These are phyloP conservation scores for Cyberlindnera xishuangbannaensis DNA, from an alignment of 805 yeast genomes.

Conservation along the genomic window DNA sequence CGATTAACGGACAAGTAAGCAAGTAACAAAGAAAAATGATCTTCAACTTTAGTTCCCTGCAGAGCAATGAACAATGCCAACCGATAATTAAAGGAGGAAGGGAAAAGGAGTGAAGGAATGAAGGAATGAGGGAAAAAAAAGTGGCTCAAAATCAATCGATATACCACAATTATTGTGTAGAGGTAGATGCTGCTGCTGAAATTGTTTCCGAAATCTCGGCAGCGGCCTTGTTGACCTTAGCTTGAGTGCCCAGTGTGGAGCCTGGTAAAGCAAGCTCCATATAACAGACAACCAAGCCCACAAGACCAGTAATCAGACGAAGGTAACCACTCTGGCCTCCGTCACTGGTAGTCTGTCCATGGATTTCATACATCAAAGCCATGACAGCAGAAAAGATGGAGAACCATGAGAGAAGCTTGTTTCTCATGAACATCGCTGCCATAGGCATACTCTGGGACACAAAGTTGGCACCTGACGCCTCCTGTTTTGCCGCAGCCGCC, in stretches of 20 bases:
- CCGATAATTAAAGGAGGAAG: too few species aligned
- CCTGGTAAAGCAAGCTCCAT: constrained; percentile 35
- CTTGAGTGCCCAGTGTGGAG: constrained; percentile 5
- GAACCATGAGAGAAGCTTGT: constrained; percentile 39
- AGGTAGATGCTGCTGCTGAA: constrained; percentile 5
- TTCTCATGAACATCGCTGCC: constrained; percentile 62
- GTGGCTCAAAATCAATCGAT: too few species aligned
- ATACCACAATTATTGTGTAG: background rate
- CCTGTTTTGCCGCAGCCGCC: constrained; percentile 40
- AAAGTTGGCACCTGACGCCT: constrained; percentile 36
- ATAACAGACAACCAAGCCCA: constrained; percentile 43
- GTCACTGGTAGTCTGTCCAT: constrained; percentile 26
- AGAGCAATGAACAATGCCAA: too few species aligned
- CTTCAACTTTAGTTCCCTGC: too few species aligned
- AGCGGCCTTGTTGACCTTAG: constrained; percentile 9
- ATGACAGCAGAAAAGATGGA: constrained; percentile 46
- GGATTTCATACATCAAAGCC: constrained; percentile 26
- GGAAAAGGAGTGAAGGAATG: too few species aligned
- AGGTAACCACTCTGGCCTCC: constrained; percentile 25
- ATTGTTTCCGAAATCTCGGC: constrained; percentile 8
- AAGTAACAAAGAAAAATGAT: too few species aligned
- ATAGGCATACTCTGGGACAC: constrained; percentile 56
- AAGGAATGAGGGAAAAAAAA: too few species aligned
- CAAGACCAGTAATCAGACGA: constrained; percentile 5
- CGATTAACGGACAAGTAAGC: too few species aligned